Conservation (phyloP, 768 basidiomycete genomes). For the Dioszegia crocea region DNA sequence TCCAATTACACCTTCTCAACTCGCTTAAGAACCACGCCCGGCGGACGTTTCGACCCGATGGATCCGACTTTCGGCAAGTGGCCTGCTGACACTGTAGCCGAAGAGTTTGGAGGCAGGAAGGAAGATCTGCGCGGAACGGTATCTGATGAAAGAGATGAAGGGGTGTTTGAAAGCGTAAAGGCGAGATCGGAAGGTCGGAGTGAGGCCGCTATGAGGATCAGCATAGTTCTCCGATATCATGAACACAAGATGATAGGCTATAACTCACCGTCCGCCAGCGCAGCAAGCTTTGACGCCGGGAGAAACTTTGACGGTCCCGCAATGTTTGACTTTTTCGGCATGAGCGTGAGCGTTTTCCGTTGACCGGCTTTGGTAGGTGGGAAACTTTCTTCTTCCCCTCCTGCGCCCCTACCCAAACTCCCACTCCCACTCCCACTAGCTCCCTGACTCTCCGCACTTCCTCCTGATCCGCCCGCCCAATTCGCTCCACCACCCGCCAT, state of each 20-base stretch:
- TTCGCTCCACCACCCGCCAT: background rate
- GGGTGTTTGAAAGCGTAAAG: background rate
- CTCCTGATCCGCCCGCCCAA: too few species aligned
- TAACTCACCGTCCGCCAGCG: background rate
- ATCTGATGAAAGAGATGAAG: too few species aligned
- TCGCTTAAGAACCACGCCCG: background rate
- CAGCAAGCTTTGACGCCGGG: background rate
- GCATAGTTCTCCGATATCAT: background rate
- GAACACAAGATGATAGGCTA: background rate
- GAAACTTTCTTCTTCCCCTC: too few species aligned
- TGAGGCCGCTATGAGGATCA: background rate
- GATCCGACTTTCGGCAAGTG: too few species aligned
- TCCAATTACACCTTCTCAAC: background rate
- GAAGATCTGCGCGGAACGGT: background rate
- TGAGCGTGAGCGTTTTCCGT: too few species aligned
- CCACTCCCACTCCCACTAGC: background rate
- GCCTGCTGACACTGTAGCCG: too few species aligned
- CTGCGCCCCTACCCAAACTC: too few species aligned
- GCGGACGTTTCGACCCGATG: too few species aligned
- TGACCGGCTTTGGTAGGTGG: too few species aligned
- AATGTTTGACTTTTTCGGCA: too few species aligned
- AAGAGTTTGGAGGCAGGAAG: background rate
- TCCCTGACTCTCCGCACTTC: too few species aligned
- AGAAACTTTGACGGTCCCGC: too few species aligned
- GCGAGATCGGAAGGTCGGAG: slow-evolving; percentile 1